Evolutionary conservation across 2,329 filamentous ascomycete species (phyloP), one percentile per base, ranked within the genome.

Genomic region (Neocatenulostroma microsporum): DNA sequence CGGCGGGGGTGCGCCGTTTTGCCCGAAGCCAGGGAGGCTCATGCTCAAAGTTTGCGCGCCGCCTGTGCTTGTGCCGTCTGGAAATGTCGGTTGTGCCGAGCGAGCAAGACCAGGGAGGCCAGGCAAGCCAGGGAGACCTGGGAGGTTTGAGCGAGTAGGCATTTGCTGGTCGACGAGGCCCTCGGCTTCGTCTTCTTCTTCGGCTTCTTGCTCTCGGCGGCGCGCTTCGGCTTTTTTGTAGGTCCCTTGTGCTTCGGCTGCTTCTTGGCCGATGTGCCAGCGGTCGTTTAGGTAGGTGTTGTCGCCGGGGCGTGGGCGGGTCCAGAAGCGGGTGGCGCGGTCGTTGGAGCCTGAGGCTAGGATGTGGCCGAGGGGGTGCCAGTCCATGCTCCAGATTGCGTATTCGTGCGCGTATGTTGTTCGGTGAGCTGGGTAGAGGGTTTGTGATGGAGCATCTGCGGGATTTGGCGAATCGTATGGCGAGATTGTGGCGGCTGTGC

Each of bases 351-450:
- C 91, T 2, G 89, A 94, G 1, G 88, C 88, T 6, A 98, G 74
- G 45, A 98, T 89, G 56, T 98, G 91, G 19, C 91, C 91, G 0
- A 96, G 72, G 1, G 91, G 91, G 58, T 98, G 91, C 88, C 91
- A 98, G 66, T 95, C 88, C 33, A 98, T 74, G 13, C 88, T 94
- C 91, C 91, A 98, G 47, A 98, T 91, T 13, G 87, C 86, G 58
- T 88, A 93, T 50, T 94, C 84, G 60, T 98, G 91, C 0, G 91
- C 91, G 55, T 81, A 89, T 6, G 83, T 78, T 21, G 95, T 66
- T 53, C 79, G 82, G 66, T 96, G 89, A 3, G 87, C 86, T 2
- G 91, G 91, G 57, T 85, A 85, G 43, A 98, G 84, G n/a, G 86
- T 83, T 61, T 95, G 89, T 0, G 86, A 78, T 0, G 87, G 80